Evolutionary conservation across 2,329 filamentous ascomycete genomes (phyloP).

Genomic region (Leptosphaerulina australis): DNA sequence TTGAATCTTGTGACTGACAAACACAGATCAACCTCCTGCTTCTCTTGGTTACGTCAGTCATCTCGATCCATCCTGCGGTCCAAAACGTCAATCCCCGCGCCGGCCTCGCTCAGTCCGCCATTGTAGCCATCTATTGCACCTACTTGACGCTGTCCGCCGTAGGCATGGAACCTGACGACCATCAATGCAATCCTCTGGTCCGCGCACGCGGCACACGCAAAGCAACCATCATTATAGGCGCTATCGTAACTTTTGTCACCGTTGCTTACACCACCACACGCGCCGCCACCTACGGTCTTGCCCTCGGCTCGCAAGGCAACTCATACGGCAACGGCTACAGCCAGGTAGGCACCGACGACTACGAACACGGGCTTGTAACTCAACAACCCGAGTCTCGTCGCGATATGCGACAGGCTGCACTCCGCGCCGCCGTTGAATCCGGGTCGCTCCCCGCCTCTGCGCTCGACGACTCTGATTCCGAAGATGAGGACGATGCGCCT

Average conservation of each 20-base stretch:
- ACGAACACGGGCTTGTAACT: slow-evolving; percentile 84
- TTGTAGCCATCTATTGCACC: slow-evolving; percentile 97
- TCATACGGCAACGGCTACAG: slow-evolving; percentile 60
- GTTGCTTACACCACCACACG: slow-evolving; percentile 97
- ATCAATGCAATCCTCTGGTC: slow-evolving; percentile 90
- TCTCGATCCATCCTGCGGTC: slow-evolving; percentile 87
- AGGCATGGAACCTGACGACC: slow-evolving; percentile 96
- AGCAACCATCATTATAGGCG: slow-evolving; percentile 88
- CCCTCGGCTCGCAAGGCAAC: slow-evolving; percentile 67
- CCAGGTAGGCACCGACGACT: slow-evolving; percentile 69
- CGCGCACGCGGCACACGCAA: slow-evolving; percentile 85
- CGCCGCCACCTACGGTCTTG: slow-evolving; percentile 87
- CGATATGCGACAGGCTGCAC: slow-evolving; percentile 90
- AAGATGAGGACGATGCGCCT: slow-evolving; percentile 65
- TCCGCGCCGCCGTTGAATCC: slow-evolving; percentile 89
- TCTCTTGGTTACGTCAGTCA: slow-evolving; percentile 76
- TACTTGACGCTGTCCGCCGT: slow-evolving; percentile 98
- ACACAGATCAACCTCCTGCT: slow-evolving; percentile 78
- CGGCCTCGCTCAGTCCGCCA: slow-evolving; percentile 93
- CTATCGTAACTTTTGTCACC: slow-evolving; percentile 94
- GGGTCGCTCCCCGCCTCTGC: slow-evolving; percentile 91
- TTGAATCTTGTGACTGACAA: slow-evolving; percentile 4
- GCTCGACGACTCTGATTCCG: slow-evolving; percentile 73
- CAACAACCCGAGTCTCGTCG: slow-evolving; percentile 80
- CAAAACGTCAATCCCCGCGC: slow-evolving; percentile 93